Evolutionary conservation across 768 basidiomycete species (phyloP).

Genomic region (Xerocomellus dryophilus): DNA sequence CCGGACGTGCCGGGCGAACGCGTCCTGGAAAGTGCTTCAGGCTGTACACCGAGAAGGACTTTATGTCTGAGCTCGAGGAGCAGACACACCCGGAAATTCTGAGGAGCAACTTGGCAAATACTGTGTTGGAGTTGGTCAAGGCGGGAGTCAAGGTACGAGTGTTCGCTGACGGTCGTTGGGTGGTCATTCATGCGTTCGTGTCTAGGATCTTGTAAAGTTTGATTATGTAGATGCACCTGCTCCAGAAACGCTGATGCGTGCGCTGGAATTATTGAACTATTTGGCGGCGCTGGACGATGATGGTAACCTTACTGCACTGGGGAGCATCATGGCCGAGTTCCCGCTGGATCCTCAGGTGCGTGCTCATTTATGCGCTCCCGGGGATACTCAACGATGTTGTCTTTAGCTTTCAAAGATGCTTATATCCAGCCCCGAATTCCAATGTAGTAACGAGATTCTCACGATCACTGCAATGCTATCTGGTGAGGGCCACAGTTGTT

Average conservation of each 20-base stretch:
- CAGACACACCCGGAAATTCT: slow-evolving; percentile 98
- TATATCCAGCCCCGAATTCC: slow-evolving; percentile 91
- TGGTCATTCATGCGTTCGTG: neutral
- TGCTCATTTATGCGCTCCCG: neutral
- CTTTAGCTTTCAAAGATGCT: slow-evolving; percentile 82
- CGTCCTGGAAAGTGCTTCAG: slow-evolving; percentile 97
- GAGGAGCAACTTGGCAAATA: slow-evolving; percentile 88
- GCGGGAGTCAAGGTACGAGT: slow-evolving; percentile 74
- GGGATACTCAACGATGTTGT: neutral
- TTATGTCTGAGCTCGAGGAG: slow-evolving; percentile 92
- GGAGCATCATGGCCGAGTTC: slow-evolving; percentile 94
- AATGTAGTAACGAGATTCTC: slow-evolving; percentile 92
- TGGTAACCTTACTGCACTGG: slow-evolving; percentile 83
- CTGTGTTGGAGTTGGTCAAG: slow-evolving; percentile 91
- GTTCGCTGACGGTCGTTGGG: neutral
- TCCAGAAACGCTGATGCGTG: slow-evolving; percentile 95
- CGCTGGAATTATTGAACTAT: slow-evolving; percentile 90
- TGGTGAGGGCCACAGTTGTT: slow-evolving; percentile 43
- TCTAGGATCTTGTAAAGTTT: slow-evolving; percentile 74
- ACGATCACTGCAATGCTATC: slow-evolving; percentile 97
- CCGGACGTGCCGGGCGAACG: slow-evolving; percentile 95
- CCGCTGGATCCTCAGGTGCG: slow-evolving; percentile 94
- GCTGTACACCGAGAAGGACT: slow-evolving; percentile 95
- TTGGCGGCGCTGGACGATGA: slow-evolving; percentile 92
- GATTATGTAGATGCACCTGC: slow-evolving; percentile 93